Evolutionary conservation across 2,329 filamentous ascomycete genomes (phyloP), one percentile per base, ranked within the genome.

Genomic region (Akanthomyces muscarius): DNA sequence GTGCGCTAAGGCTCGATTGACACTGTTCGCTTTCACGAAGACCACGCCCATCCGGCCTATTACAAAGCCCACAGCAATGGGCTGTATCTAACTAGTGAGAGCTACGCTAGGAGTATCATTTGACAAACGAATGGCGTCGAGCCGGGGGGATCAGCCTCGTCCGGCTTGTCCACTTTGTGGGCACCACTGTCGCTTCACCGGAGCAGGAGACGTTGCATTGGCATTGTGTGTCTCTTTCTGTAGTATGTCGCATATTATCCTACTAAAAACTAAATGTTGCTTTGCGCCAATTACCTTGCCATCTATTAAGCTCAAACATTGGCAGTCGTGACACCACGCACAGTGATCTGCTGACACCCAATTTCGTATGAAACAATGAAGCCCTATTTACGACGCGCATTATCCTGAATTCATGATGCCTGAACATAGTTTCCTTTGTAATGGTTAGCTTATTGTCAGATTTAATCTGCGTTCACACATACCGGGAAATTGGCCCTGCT

Each of bases 401-500:
- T 21, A 45, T 33, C 41, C 25, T 21, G 44, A 25, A 30, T 7
- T 58, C 44, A 58, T 13, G 30, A 13, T 16, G 50, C 23, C 33
- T 64, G 58, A n/a, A 64, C 63, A 59, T 64, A 64, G 28, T 64
- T 64, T 42, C 63, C 63, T 64, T 21, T n/a, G 5, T 25, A 4
- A 18, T 42, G 18, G 56, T 76, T 67, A 78, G 72, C 50, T 41
- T 51, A 55, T 41, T 36, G 13, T 53, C 41, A 42, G 42, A 50
- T 16, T 11, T 10, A 13, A 28, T 7, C 54, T n/a, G 36, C 3
- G 42, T 36, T 56, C 36, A 14, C 23, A 33, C 86, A 73, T 82
- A 97, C 95, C 95, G 78, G 95, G 95, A 75, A 99, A 99, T 73
- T 98, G 94, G 30, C 95, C 95, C 71, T 90, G 81, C 77, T 89